Evolutionary conservation across 495 filamentous ascomycete genomes (phyloP).

Genomic region (Hyphodiscus hymeniophilus): DNA sequence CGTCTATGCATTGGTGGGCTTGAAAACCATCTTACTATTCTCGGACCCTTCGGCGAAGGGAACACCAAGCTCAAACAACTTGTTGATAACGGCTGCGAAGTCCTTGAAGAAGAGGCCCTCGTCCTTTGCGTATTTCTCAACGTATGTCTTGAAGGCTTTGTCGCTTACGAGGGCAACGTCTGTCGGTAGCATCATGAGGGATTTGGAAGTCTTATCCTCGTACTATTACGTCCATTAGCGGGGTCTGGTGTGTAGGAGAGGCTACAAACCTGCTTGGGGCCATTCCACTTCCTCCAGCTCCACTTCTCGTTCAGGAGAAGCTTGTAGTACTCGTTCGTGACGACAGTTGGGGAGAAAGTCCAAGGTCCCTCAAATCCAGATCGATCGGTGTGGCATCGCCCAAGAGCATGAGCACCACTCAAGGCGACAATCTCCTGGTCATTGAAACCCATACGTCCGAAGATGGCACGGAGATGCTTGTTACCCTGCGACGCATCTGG

Average conservation of each 20-base stretch:
- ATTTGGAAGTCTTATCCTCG: slow-evolving; percentile 75
- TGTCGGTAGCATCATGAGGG: slow-evolving; percentile 94
- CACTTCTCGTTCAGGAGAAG: slow-evolving; percentile 89
- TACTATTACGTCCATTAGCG: slow-evolving; percentile 42
- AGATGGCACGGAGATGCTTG: slow-evolving; percentile 83
- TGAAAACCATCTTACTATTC: slow-evolving; percentile 66
- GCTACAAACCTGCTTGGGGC: slow-evolving; percentile 49
- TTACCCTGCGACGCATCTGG: slow-evolving; percentile 78
- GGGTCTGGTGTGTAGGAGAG: background rate
- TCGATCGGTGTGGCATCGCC: slow-evolving; percentile 84
- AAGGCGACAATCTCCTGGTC: slow-evolving; percentile 95
- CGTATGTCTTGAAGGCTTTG: slow-evolving; percentile 75
- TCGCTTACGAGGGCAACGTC: slow-evolving; percentile 86
- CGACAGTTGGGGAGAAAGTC: slow-evolving; percentile 89
- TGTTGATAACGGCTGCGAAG: slow-evolving; percentile 68
- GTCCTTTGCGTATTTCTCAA: slow-evolving; percentile 89
- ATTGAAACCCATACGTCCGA: slow-evolving; percentile 96
- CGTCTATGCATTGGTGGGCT: slow-evolving; percentile 41
- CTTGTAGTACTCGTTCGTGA: slow-evolving; percentile 92
- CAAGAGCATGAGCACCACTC: slow-evolving; percentile 82
- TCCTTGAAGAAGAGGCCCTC: slow-evolving; percentile 89
- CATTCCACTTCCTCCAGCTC: slow-evolving; percentile 88
- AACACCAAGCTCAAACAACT: slow-evolving; percentile 91
- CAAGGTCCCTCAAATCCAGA: slow-evolving; percentile 88
- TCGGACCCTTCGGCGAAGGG: slow-evolving; percentile 66